Evolutionary conservation across 352 stramenopile species (phyloP), one percentile per base, ranked within the genome.

Genomic region (Globisporangium mamillatum): DNA sequence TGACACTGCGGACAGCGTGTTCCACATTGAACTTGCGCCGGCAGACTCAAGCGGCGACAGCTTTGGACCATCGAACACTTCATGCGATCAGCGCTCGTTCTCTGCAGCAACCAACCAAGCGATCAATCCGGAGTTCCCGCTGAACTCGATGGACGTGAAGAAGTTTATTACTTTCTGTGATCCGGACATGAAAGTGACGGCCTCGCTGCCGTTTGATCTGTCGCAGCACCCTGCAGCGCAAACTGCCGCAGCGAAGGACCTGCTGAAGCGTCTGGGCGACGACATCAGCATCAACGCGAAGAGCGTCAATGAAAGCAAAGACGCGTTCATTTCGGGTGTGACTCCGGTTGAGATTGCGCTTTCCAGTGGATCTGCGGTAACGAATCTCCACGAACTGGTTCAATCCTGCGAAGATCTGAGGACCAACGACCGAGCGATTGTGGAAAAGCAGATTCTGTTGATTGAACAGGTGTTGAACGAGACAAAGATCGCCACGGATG

Each of bases 221-320:
- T 92, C 83, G 0, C 72, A 80, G 14, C 96, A 98, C 41, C 93
- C 82, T 60, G 92, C 74, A 50, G 93, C 89, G 18, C 90, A 98
- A 70, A 98, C 94, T 22, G 92, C 96, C 53, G 97, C 96, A 59
- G 97, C 95, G 7, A 94, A 98, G 74, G 94, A 98, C 69, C 90
- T 98, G 46, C 88, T 98, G 24, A 90, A 95, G 64, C 83, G 97
- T 25, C 87, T 99, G 4, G 73, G 72, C 4, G 90, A 97, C 44
- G 97, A 99, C 69, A 95, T 99, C 55, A 79, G 85, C n/a, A 89
- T 87, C 9, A 92, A 95, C 56, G 88, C 89, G 8, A 72, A 86
- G 53, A 76, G 72, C 7, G 83, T 91, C 46, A 94, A 94, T 27
- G 75, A 68, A 16, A 91, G 84, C 48, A 89, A 94, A 60, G 86